phyloP scores from a whole-genome alignment of 345 rosid species.

The Salix viminalis region DNA sequence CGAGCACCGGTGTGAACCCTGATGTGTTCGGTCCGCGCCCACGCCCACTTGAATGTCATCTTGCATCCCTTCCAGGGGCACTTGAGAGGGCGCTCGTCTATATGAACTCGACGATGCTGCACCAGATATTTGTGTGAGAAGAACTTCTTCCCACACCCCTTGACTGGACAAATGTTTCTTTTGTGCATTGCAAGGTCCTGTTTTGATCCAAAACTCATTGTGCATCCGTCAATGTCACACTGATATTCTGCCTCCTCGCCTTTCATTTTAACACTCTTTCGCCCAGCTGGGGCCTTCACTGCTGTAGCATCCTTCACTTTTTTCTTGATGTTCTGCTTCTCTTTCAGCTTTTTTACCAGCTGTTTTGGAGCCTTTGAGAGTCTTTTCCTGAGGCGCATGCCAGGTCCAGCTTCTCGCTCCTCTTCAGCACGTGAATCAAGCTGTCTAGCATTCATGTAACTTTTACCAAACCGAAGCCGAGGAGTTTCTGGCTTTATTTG shows the following conservation, averaged over 20 bases:
- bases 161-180: slow-evolving; percentile 79
- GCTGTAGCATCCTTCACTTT: slow-evolving; percentile 33
- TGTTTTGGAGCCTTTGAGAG: slow-evolving; percentile 40
- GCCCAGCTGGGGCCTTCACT: slow-evolving; percentile 24
- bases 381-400: slow-evolving; percentile 73
- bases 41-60: slow-evolving; percentile 98
- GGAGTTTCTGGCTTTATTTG: slow-evolving; percentile 38
- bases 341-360: slow-evolving; percentile 32
- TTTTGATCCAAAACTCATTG: slow-evolving; percentile 67
- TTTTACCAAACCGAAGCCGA: slow-evolving; percentile 26
- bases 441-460: slow-evolving; percentile 21
- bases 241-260: slow-evolving; percentile 56
- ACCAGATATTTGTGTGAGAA: slow-evolving; percentile 94
- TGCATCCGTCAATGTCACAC: slow-evolving; percentile 92
- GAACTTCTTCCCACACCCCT: slow-evolving; percentile 90
- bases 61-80: slow-evolving; percentile 99
- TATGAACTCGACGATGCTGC: slow-evolving; percentile 86
- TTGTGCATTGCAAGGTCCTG: slow-evolving; percentile 70
- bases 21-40: slow-evolving; percentile 94
- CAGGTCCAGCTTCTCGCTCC: slow-evolving; percentile 60
- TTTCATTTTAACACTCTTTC: slow-evolving; percentile 32
- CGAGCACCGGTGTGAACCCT: slow-evolving; percentile 98
- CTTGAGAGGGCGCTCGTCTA: slow-evolving; percentile 91
- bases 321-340: slow-evolving; percentile 48
- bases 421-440: slow-evolving; percentile 31